Evolutionary conservation across 1,139 yeast genomes (phyloP), one percentile per base, ranked within the genome.

Genomic region (Yamadazyma pseudoaaseri): DNA sequence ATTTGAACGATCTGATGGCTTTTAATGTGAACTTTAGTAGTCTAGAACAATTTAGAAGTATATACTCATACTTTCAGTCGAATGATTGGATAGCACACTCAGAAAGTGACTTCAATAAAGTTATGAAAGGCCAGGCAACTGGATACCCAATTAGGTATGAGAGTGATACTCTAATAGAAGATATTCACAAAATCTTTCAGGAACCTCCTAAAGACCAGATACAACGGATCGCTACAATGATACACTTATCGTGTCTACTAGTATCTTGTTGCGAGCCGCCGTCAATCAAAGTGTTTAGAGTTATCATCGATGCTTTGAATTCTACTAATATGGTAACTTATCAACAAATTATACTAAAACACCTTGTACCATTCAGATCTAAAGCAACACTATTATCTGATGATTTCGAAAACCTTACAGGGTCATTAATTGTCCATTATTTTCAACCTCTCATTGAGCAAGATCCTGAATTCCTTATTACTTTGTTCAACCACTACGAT

Each of bases 31-130:
- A 37, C 12, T 63, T 62, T 37, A 7, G 30, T 5, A 34, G 39
- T 16, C 18, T 40, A 10, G 20, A n/a, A n/a, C 31, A 52, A 47
- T 49, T 47, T 31, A 37, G 69, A 25, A 37, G 42, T 7, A 43
- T 51, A 16, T 59, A 57, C 41, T 41, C 43, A 27, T 39, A 56
- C 34, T 52, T 47, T 45, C 62, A 61, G 35, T 58, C 70, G 2
- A 60, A 63, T 0, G 60, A 62, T 22, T 53, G 52, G 44, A 46
- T 64, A 18, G 65, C 59, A 33, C 60, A 62, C 34, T 55, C 56
- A 26, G 60, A 60, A 18, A 29, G 42, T 11, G 47, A 44, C 18
- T 29, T 28, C 2, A 27, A 31, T 1, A 26, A 39, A 15, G 31
- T 29, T 15, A 27, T 35, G 2, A 39, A 26, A 16, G 41, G 40